Base-by-base conservation (phyloP, 495 filamentous ascomycete species). In the Penicillium psychrofluorescens region DNA sequence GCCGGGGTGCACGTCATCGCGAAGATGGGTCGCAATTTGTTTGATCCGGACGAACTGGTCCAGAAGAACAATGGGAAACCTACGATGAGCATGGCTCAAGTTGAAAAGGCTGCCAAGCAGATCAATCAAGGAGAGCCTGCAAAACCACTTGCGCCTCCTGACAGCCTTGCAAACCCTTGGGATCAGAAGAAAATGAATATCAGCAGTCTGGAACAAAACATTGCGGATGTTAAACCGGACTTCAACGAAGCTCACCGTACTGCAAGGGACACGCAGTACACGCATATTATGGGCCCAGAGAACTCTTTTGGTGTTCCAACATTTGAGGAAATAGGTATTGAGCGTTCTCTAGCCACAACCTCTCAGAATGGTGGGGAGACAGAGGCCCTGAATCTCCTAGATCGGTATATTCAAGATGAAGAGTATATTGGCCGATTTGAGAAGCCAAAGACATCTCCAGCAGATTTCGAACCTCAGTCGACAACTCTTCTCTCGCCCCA, bases 381-480 rank as follows among this genome's bases (percentile, higher is more conserved):
- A 1, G 43, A 71, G 4, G 83, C 79, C 1, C 64, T 88, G 11
- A 45, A 64, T 37, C 54, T 56, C 11, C 64, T 86, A 7, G 58
- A 63, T 8, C 48, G 62, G 1, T 75, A 77, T 37, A 74, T 83
- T 42, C 54, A 66, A 0, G 62, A 86, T 48, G 69, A 75, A 43
- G 65, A 74, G 35, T 86, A 85, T 52, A 77, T 80, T 1, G 81
- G 78, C 8, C 80, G 71, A 11, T 88, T 86, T 46, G 71, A 77
- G 42, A 88, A 88, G 56, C 84, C 84, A 8, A 75, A 75, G 16
- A 85, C 83, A 1, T 82, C 81, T 6, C 83, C 84, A 0, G 79
- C 84, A 11, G 81, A 71, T 0, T 85, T 86, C 47, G 68, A 76
- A 28, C 83, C 83, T 0, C 80, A 82, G 62, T 70, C 80, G 0